phyloP scores from a whole-genome alignment of 352 stramenopile genomes.

The Phytophthora foliorum region DNA sequence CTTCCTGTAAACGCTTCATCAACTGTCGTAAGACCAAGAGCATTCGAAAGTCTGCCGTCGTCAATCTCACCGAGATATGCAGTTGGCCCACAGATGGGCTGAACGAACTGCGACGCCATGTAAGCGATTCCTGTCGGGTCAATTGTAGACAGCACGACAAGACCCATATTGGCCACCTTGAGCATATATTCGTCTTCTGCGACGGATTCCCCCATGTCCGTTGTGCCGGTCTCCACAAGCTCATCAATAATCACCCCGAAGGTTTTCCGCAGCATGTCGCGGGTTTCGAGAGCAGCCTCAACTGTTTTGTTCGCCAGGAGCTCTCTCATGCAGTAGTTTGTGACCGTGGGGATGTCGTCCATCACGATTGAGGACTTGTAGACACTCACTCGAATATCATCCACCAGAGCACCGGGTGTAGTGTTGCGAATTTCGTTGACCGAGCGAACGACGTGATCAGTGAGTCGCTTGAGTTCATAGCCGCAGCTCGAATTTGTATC shows the following conservation, averaged over 20 bases:
- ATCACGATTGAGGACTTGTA: constrained; percentile 32
- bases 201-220: constrained; percentile 27
- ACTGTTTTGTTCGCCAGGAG: constrained; percentile 20
- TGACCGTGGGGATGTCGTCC: constrained; percentile 29
- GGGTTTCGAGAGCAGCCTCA: constrained; percentile 21
- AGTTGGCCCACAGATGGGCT: constrained; percentile 47
- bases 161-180: constrained; percentile 43
- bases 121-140: constrained; percentile 49
- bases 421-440: constrained; percentile 29
- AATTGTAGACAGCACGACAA: constrained; percentile 40
- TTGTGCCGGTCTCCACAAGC: constrained; percentile 22
- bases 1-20: constrained; percentile 39
- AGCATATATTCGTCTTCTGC: constrained; percentile 44
- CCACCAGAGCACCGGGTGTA: constrained; percentile 12
- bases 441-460: constrained; percentile 18
- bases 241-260: constrained; percentile 32
- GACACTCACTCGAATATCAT: constrained; percentile 27
- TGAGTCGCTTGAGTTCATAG: constrained; percentile 33
- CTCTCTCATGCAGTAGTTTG: constrained; percentile 33
- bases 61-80: constrained; percentile 41
- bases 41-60: constrained; percentile 33
- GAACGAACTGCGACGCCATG: constrained; percentile 47
- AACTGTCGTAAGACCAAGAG: constrained; percentile 27
- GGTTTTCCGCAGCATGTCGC: constrained; percentile 31
- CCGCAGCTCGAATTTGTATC: constrained; percentile 29